Evolutionary conservation across 371 early-diverging fungal genomes (phyloP).

Genomic region (Mortierella sp.): DNA sequence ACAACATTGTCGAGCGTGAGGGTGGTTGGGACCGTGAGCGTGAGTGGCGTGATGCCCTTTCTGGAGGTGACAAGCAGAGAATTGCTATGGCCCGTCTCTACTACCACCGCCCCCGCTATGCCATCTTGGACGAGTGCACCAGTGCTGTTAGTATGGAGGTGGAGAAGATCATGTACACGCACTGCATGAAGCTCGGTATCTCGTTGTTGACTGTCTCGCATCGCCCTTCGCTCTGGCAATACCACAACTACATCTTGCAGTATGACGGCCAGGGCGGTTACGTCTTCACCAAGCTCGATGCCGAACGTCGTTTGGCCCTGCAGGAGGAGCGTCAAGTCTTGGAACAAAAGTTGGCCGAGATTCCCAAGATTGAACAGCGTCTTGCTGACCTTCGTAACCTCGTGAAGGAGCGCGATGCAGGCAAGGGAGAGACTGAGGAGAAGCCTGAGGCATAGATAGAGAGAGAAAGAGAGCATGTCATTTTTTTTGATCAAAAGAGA

Average conservation of each 20-base stretch:
- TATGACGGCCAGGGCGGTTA: slow-evolving; percentile 94
- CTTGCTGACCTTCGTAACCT: slow-evolving; percentile 71
- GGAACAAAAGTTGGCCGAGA: slow-evolving; percentile 79
- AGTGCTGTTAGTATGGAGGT: slow-evolving; percentile 93
- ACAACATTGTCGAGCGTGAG: slow-evolving; percentile 86
- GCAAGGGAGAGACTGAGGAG: slow-evolving; percentile 18
- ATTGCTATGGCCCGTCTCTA: slow-evolving; percentile 93
- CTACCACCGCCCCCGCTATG: slow-evolving; percentile 92
- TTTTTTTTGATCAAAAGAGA: neutral
- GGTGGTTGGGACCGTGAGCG: slow-evolving; percentile 92
- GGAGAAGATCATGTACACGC: slow-evolving; percentile 92
- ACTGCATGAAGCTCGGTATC: slow-evolving; percentile 87
- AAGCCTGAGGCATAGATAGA: slow-evolving; percentile 22
- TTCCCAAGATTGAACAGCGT: slow-evolving; percentile 80
- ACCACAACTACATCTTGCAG: slow-evolving; percentile 88
- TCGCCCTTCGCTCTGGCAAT: slow-evolving; percentile 90
- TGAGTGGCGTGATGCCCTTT: slow-evolving; percentile 88
- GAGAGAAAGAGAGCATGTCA: neutral
- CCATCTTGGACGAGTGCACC: slow-evolving; percentile 94
- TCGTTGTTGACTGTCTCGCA: slow-evolving; percentile 92
- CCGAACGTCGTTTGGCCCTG: slow-evolving; percentile 87
- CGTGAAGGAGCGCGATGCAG: slow-evolving; percentile 56
- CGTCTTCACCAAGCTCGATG: slow-evolving; percentile 89
- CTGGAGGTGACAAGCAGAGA: slow-evolving; percentile 92
- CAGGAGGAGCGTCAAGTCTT: slow-evolving; percentile 80